These are phyloP conservation scores for Gymnopilus junonius DNA, from an alignment of 768 basidiomycete genomes.

Conservation along the genomic window DNA sequence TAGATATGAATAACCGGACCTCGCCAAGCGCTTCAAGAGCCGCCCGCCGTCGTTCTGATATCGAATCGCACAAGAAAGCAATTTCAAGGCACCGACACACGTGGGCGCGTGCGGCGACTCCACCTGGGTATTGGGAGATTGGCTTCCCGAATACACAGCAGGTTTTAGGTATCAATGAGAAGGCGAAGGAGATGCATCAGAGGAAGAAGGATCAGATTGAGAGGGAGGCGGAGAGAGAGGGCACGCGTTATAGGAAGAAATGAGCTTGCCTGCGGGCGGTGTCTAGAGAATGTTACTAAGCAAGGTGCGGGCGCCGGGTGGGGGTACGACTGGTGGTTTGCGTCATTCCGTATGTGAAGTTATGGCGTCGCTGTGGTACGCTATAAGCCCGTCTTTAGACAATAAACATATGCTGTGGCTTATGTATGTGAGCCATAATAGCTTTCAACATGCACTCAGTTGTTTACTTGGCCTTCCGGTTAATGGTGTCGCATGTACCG, in stretches of 20 bases:
- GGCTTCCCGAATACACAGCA: conserved; percentile 90
- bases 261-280: not conserved
- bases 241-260: conserved; percentile 41
- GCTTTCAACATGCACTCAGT: too few species aligned
- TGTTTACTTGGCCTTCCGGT: too few species aligned
- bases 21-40: conserved; percentile 7
- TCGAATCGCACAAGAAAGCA: conserved; percentile 62
- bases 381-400: too few species aligned
- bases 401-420: too few species aligned
- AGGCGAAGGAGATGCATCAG: conserved; percentile 73
- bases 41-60: conserved; percentile 28
- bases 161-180: conserved; percentile 72
- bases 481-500: too few species aligned
- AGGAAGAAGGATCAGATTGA: conserved; percentile 65
- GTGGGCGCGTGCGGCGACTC: conserved; percentile 74
- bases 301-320: too few species aligned
- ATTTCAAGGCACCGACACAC: conserved; percentile 76
- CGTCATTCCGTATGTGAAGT: not conserved
- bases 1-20: conserved; percentile 9
- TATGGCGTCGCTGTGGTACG: not conserved
- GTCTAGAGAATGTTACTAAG: too few species aligned
- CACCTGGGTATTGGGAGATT: conserved; percentile 89
- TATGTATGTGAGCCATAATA: too few species aligned
- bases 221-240: conserved; percentile 58
- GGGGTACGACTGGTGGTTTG: too few species aligned